These are phyloP conservation scores for Shiraia sp. DNA, from an alignment of 2,329 filamentous ascomycete genomes.

Conservation along the genomic window DNA sequence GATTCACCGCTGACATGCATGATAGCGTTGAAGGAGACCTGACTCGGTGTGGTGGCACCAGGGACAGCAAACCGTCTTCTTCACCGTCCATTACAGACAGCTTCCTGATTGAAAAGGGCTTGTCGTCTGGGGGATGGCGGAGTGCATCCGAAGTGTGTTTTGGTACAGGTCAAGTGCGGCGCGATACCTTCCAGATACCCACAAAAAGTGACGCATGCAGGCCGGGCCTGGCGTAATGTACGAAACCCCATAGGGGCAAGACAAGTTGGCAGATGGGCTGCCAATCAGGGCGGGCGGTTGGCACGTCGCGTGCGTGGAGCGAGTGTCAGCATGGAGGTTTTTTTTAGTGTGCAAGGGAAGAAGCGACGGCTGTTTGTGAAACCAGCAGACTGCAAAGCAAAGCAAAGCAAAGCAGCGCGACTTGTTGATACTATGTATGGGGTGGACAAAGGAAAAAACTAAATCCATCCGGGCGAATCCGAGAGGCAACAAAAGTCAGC, in stretches of 20 bases:
- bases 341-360: conserved; percentile 20
- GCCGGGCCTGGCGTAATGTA: conserved; percentile 24
- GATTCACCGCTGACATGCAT: conserved; percentile 14
- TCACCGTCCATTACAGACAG: conserved; percentile 22
- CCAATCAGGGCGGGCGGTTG: conserved; percentile 28
- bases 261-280: conserved; percentile 24
- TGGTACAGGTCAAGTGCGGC: conserved; percentile 23
- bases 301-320: conserved; percentile 41
- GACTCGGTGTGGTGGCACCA: conserved; percentile 7
- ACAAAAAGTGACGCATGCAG: conserved; percentile 42
- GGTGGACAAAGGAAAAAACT: too few relatives aligned
- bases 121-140: conserved; percentile 34
- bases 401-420: conserved; percentile 13
- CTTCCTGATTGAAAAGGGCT: conserved; percentile 22
- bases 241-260: conserved; percentile 22
- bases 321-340: too few relatives aligned
- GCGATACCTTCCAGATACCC: conserved; percentile 32
- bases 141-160: conserved; percentile 34
- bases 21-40: conserved; percentile 8
- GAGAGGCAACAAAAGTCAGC: too few relatives aligned
- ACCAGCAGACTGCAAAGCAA: too few relatives aligned
- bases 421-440: too few relatives aligned
- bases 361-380: conserved; percentile 27
- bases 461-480: too few relatives aligned
- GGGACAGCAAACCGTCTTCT: conserved; percentile 24